Evolutionary conservation across 2,329 filamentous ascomycete genomes (phyloP).

Genomic region (Domatiomyces globalis): DNA sequence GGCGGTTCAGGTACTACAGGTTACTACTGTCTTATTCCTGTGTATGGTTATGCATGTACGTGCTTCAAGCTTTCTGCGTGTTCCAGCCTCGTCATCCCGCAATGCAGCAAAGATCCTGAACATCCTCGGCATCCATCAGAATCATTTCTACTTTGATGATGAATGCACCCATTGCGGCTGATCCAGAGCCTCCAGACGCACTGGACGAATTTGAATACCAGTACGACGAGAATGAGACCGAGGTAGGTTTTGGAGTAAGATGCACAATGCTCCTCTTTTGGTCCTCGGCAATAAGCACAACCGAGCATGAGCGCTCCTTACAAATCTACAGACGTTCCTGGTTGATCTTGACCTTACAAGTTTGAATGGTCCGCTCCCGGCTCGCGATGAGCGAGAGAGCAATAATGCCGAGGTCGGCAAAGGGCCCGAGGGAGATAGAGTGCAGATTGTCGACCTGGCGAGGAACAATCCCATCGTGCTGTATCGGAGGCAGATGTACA

Average conservation of each 20-base stretch:
- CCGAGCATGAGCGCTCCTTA: conserved; percentile 4
- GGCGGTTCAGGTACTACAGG: too few species aligned
- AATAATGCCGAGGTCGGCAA: background rate
- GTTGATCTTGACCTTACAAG: conserved; percentile 45
- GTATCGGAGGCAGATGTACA: conserved; percentile 64
- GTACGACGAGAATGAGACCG: conserved; percentile 39
- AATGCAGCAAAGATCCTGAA: too few species aligned
- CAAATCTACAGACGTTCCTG: conserved; percentile 37
- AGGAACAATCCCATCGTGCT: conserved; percentile 61
- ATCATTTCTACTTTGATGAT: too few species aligned
- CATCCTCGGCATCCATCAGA: too few species aligned
- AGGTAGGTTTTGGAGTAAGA: conserved; percentile 27
- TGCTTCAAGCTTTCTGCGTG: too few species aligned
- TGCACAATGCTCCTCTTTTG: too few species aligned
- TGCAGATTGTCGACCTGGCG: conserved; percentile 77
- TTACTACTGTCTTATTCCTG: too few species aligned
- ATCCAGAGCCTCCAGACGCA: conserved; percentile 19
- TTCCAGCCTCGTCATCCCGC: too few species aligned
- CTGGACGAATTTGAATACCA: conserved; percentile 44
- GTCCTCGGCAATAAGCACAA: background rate
- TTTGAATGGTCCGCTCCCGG: conserved; percentile 19
- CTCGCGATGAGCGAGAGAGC: conserved; percentile 4
- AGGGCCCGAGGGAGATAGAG: conserved; percentile 6
- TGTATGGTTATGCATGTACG: too few species aligned
- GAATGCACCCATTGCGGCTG: background rate